A percentile compares a stretch with the other conserved stretches of the same genome.
These are phyloP conservation scores for Monosporascus sp. DNA, from an alignment of 2,329 filamentous ascomycete genomes.

Conservation along the genomic window DNA sequence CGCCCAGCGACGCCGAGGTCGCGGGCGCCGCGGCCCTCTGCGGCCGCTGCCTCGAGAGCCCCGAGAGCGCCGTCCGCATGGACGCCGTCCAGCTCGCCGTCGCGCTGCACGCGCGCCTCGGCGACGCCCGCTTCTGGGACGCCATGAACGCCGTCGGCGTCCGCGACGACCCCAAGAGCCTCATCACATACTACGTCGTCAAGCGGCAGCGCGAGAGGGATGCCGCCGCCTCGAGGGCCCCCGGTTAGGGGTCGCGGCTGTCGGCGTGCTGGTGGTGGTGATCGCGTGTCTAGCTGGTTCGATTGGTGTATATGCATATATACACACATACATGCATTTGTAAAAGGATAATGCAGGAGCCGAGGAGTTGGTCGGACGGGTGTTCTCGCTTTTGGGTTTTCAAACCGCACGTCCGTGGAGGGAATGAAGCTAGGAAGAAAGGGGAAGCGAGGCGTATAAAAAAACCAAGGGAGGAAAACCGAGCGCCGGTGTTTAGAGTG, in stretches of 20 bases:
- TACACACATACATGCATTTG: too few species aligned
- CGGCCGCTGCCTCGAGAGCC: conserved; percentile 53
- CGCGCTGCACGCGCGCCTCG: conserved; percentile 59
- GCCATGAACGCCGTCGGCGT: conserved; percentile 50
- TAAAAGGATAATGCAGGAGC: too few species aligned
- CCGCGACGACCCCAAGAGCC: conserved; percentile 67
- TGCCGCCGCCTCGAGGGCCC: neutral
- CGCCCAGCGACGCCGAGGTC: conserved; percentile 49
- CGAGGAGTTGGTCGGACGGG: too few species aligned
- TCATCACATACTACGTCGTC: conserved; percentile 79
- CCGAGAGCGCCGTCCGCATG: conserved; percentile 61
- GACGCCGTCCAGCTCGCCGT: conserved; percentile 78
- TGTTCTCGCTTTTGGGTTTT: too few species aligned
- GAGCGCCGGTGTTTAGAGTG: too few species aligned
- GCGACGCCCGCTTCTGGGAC: conserved; percentile 62
- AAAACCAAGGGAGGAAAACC: too few species aligned
- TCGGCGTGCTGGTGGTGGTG: too few species aligned
- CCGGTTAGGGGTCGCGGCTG: too few species aligned
- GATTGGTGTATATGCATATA: neutral
- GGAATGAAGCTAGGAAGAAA: too few species aligned
- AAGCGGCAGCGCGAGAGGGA: conserved; percentile 56
- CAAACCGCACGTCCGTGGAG: too few species aligned
- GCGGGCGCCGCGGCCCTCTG: conserved; percentile 45
- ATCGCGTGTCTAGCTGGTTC: neutral
- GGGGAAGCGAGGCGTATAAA: too few species aligned